Base-by-base conservation (phyloP, 345 rosid genomes). In the Anacardium occidentale region DNA sequence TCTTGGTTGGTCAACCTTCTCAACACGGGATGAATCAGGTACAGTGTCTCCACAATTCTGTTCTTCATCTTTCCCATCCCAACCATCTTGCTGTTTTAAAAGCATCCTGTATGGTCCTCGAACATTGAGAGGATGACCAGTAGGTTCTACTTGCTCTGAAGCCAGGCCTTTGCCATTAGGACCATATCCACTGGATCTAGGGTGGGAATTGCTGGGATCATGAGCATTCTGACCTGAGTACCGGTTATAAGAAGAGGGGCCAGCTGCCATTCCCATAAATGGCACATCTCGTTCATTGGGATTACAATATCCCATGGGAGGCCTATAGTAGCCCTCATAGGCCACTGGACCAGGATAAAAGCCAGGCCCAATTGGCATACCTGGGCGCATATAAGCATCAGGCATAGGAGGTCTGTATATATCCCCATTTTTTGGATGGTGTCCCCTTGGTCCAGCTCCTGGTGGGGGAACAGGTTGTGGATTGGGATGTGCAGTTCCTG, bases 351-450 rank as follows among this genome's bases (percentile, higher is more conserved):
- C 91, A 71, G 88, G 84, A 83, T 83, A 91, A 88, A 86, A 93
- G 13, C 95, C 91, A 74, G 98, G 99, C 79, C 97, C 87, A 72
- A 87, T 71, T 64, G 92, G 94, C 96, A 93, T 90, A 80, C 89
- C 86, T 60, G 95, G 96, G 47, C 80, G 88, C 57, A 85, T 82
- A 72, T 77, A 90, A 81, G 91, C 83, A 72, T 93, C 98, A 10
- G 85, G 90, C 85, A 93, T 81, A 12, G 85, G 96, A 52, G 97
- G 89, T 81, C 97, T 85, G 74, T 78, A 88, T 90, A 92, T 83
- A 53, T 88, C 89, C 77, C 89, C 95, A 83, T 81, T 85, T 61
- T 81, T 82, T 32, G 89, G 77, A 64, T 78, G 98, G 78, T 84
- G 90, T 42, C 92, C 90, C 80, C 97, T 87, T 45, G 92, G 97